phyloP scores from a whole-genome alignment of 2,329 filamentous ascomycete genomes.

The Diaporthe sp. region DNA sequence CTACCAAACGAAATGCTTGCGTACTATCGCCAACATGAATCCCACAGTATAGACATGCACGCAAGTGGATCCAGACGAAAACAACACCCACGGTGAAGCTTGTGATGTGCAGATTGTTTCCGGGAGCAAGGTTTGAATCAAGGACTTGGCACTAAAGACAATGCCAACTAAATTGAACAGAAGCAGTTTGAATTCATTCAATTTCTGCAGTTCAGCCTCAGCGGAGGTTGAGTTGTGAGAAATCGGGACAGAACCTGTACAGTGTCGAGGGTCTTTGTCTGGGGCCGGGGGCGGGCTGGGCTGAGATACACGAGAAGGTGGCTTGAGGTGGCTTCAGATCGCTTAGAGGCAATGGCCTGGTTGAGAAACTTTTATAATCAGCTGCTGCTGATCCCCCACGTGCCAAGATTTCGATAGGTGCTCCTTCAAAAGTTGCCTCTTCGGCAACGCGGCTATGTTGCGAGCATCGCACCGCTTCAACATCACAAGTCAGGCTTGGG shows the following conservation, averaged over 20 bases:
- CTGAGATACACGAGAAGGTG: background rate
- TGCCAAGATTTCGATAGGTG: background rate
- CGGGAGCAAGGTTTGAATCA: too few relatives aligned
- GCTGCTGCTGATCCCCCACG: background rate
- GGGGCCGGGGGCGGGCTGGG: background rate
- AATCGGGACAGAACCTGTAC: background rate
- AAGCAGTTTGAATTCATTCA: too few relatives aligned
- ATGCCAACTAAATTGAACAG: too few relatives aligned
- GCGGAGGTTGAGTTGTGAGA: background rate
- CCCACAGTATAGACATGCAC: too few relatives aligned
- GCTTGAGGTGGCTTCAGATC: background rate
- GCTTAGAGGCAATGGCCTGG: background rate
- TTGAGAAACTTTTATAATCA: conserved; percentile 38
- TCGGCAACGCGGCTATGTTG: background rate
- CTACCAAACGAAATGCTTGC: too few relatives aligned
- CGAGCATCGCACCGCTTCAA: background rate
- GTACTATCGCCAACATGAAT: too few relatives aligned
- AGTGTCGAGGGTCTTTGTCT: background rate
- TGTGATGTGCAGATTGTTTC: too few relatives aligned
- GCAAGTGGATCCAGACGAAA: too few relatives aligned
- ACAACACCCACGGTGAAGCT: too few relatives aligned
- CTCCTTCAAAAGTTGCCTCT: background rate
- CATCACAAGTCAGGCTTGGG: background rate
- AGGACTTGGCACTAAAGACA: too few relatives aligned
- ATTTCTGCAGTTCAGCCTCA: too few relatives aligned